Evolutionary conservation across 768 basidiomycete genomes (phyloP).

Genomic region (Melanogaster broomeanus): DNA sequence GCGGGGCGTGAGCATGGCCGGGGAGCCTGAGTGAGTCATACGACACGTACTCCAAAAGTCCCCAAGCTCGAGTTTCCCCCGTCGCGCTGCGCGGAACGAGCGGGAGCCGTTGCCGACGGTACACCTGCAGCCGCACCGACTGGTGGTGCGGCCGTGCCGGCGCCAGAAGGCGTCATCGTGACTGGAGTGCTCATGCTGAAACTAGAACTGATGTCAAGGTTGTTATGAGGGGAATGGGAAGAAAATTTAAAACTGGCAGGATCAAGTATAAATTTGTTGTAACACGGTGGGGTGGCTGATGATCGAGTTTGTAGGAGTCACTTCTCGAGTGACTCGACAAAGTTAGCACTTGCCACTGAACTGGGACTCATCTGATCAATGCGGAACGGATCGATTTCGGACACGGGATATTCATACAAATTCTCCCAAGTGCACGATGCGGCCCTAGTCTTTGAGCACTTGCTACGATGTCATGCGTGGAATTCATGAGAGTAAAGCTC

Average conservation of each 20-base stretch:
- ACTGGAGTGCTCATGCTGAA: constrained; percentile 18
- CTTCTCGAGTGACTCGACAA: not conserved
- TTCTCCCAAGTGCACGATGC: too few species aligned
- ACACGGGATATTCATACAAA: too few species aligned
- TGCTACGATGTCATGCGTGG: too few species aligned
- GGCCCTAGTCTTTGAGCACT: too few species aligned
- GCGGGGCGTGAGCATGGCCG: constrained; percentile 1
- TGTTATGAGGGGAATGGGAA: not conserved
- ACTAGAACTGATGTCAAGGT: not conserved
- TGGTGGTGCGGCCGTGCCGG: constrained; percentile 8
- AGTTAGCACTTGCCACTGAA: too few species aligned
- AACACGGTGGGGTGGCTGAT: too few species aligned
- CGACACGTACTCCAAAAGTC: constrained; percentile 62
- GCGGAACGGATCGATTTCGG: too few species aligned
- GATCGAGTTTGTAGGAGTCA: not conserved
- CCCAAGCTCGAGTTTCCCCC: constrained; percentile 62
- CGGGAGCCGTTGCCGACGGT: constrained; percentile 40
- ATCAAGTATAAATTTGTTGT: too few species aligned
- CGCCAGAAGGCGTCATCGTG: not conserved
- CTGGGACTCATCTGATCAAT: too few species aligned
- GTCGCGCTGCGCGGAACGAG: constrained; percentile 52
- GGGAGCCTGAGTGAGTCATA: not conserved
- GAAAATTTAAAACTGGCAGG: too few species aligned
- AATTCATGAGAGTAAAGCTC: too few species aligned
- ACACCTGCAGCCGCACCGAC: not conserved